Conservation (phyloP, 495 filamentous ascomycete species). For the Tetracladium marchalianum region DNA sequence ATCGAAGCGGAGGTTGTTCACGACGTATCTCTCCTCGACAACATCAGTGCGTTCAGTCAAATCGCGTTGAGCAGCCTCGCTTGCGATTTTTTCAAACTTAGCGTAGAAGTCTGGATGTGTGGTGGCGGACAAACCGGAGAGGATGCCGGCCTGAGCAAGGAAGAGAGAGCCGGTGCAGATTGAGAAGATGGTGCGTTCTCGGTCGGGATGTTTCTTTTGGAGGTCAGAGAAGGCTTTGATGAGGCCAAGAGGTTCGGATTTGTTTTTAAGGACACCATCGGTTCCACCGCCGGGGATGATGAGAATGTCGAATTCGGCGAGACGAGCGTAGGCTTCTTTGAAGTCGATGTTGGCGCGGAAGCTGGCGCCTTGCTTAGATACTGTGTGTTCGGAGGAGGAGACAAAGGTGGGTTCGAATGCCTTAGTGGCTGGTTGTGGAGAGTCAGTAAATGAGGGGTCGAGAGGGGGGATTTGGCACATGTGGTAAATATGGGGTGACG, state of each 20-base stretch:
- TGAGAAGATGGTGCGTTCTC: conserved; percentile 64
- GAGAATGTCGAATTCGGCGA: conserved; percentile 62
- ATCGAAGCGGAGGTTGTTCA: conserved; percentile 72
- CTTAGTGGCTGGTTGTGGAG: conserved; percentile 30
- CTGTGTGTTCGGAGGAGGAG: conserved; percentile 40
- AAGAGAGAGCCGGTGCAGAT: conserved; percentile 68
- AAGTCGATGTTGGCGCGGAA: conserved; percentile 60
- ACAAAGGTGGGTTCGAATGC: conserved; percentile 63
- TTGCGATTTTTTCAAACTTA: conserved; percentile 58
- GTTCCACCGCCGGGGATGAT: conserved; percentile 54
- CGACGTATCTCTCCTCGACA: conserved; percentile 67
- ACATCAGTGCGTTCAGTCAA: conserved; percentile 58
- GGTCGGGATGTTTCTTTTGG: conserved; percentile 51
- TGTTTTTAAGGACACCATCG: conserved; percentile 42
- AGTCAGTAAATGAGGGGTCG: conserved; percentile 3
- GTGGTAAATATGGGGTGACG: conserved; percentile 4
- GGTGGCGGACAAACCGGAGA: conserved; percentile 63
- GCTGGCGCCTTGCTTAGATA: conserved; percentile 64
- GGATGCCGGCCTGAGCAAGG: conserved; percentile 59
- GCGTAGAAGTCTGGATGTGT: conserved; percentile 55
- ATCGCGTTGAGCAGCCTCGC: conserved; percentile 47
- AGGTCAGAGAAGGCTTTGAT: conserved; percentile 59
- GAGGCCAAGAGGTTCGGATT: conserved; percentile 49
- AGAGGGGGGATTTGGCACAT: neutral
- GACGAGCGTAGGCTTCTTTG: conserved; percentile 52